These are phyloP conservation scores for Pythium aquatile DNA, from an alignment of 352 stramenopile species.

Conservation along the genomic window DNA sequence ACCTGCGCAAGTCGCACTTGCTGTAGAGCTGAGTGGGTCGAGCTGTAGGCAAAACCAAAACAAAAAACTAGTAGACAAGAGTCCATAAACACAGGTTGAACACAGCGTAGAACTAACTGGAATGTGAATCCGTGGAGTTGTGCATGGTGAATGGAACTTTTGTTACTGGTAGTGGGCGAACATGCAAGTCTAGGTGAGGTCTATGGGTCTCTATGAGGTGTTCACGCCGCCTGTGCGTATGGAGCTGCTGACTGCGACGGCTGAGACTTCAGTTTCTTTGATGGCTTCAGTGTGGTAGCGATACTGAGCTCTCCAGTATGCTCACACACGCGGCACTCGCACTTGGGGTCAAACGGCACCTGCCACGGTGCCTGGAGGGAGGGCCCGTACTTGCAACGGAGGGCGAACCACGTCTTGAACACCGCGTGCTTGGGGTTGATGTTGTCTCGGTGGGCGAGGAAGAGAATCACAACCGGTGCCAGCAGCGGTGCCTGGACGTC, in stretches of 20 bases:
- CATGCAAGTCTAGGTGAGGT: constrained; percentile 1
- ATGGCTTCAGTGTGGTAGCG: background rate
- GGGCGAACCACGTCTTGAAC: constrained; percentile 61
- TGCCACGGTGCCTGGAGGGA: constrained; percentile 49
- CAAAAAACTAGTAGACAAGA: background rate
- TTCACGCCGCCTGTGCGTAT: background rate
- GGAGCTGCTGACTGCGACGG: background rate
- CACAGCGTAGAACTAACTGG: background rate
- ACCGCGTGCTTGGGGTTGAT: constrained; percentile 54
- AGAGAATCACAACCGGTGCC: constrained; percentile 55
- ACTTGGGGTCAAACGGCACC: constrained; percentile 51
- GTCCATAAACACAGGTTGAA: constrained; percentile 5
- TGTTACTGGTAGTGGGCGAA: background rate
- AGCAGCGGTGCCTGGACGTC: constrained; percentile 48
- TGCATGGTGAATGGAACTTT: background rate
- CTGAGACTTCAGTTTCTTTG: background rate
- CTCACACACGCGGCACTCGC: constrained; percentile 60
- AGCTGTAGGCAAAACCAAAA: background rate
- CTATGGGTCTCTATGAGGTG: constrained; percentile 3
- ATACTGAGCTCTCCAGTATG: constrained; percentile 33
- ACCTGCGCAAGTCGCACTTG: constrained; percentile 85
- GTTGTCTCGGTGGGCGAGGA: constrained; percentile 61
- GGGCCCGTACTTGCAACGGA: constrained; percentile 59
- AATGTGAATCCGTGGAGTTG: constrained; percentile 1
- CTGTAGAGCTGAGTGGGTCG: constrained; percentile 36